These are phyloP conservation scores for Immersiporthe knoxdaviesiana DNA, from an alignment of 2,329 filamentous ascomycete genomes.

Conservation along the genomic window DNA sequence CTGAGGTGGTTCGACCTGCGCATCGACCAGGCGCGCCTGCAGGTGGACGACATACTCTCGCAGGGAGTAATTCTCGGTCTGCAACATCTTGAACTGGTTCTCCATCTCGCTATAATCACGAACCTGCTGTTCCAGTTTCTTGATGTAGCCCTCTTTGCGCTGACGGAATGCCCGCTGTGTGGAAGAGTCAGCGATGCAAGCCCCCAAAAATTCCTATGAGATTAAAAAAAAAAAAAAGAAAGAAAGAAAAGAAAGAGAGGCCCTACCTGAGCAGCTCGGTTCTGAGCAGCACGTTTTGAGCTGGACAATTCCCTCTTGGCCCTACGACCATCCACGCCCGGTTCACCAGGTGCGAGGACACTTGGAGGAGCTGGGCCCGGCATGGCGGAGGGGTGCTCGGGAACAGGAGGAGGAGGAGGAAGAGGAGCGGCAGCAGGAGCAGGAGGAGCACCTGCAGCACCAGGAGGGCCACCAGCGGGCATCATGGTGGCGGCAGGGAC, in stretches of 20 bases:
- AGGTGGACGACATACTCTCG: slow-evolving; percentile 92
- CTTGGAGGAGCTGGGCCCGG: slow-evolving; percentile 38
- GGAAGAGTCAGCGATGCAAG: slow-evolving; percentile 33
- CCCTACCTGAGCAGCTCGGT: slow-evolving; percentile 91
- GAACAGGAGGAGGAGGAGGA: slow-evolving; percentile 18
- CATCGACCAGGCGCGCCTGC: slow-evolving; percentile 83
- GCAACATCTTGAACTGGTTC: slow-evolving; percentile 76
- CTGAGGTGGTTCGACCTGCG: slow-evolving; percentile 80
- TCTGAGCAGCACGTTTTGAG: slow-evolving; percentile 95
- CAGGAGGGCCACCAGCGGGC: slow-evolving; percentile 34
- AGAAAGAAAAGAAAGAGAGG: slow-evolving; percentile 25
- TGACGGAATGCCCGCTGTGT: slow-evolving; percentile 90
- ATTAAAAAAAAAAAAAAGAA: background rate
- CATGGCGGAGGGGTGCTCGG: slow-evolving; percentile 35
- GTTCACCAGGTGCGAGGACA: slow-evolving; percentile 33
- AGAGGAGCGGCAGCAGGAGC: slow-evolving; percentile 25
- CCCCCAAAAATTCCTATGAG: too few species aligned
- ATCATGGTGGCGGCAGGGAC: slow-evolving; percentile 41
- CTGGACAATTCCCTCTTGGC: slow-evolving; percentile 90
- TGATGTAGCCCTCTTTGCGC: slow-evolving; percentile 97
- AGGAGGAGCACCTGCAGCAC: background rate
- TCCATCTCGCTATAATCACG: slow-evolving; percentile 78
- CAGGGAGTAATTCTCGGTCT: slow-evolving; percentile 86
- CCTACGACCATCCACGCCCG: slow-evolving; percentile 64
- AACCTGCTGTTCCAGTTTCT: slow-evolving; percentile 93